Percentiles rank a stretch among this genome's conserved stretches.
Conservation (phyloP, 192 early-diverging fungal genomes). For the Ambispora gerdemannii region DNA sequence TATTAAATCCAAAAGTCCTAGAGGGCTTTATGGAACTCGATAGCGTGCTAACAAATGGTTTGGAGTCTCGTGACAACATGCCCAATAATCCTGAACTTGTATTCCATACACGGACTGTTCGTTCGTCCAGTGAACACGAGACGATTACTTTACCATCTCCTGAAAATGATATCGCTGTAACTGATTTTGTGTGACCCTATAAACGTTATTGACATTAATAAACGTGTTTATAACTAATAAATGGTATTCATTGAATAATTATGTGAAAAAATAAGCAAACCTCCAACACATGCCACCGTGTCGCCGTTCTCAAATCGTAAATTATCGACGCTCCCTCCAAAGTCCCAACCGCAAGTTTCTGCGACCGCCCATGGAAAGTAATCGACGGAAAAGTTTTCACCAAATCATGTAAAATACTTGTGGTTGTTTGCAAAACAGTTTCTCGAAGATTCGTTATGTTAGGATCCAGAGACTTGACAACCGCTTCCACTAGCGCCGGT, state of each 20-base stretch:
- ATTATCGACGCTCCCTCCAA: conserved; percentile 70
- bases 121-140: conserved; percentile 66
- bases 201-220: conserved; percentile 7
- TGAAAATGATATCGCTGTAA: conserved; percentile 73
- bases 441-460: conserved; percentile 72
- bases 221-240: background rate
- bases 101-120: conserved; percentile 73
- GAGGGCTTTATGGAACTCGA: conserved; percentile 6
- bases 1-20: conserved; percentile 35
- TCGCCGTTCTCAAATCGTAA: conserved; percentile 82
- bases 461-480: conserved; percentile 82
- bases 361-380: conserved; percentile 67
- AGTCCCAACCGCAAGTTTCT: conserved; percentile 77
- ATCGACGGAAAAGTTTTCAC: conserved; percentile 68
- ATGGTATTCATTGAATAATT: background rate
- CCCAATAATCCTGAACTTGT: conserved; percentile 68
- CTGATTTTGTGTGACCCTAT: conserved; percentile 65
- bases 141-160: conserved; percentile 73
- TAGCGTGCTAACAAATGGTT: conserved; percentile 13
- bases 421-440: conserved; percentile 55
- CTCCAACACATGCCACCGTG: conserved; percentile 71
- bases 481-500: conserved; percentile 63
- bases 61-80: conserved; percentile 40
- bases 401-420: conserved; percentile 56
- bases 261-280: conserved; percentile 34